Evolutionary conservation across 2,329 filamentous ascomycete species (phyloP).

Genomic region (Coniosporium tulheliwenetii): DNA sequence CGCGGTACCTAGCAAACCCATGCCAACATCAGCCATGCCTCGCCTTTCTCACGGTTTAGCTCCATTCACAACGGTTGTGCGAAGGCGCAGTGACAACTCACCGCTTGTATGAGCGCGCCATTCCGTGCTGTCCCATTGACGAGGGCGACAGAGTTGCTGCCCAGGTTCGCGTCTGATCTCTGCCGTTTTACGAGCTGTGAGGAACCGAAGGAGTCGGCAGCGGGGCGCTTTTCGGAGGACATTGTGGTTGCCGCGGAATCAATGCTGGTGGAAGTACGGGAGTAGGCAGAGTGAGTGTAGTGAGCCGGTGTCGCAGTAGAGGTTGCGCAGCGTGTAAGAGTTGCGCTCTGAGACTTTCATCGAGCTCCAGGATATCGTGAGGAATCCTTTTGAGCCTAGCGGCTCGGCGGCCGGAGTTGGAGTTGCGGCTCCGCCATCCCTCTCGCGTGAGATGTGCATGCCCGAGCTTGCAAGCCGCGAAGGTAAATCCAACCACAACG

Average conservation of each 20-base stretch:
- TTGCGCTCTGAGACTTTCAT: too few species aligned
- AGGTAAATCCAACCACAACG: too few species aligned
- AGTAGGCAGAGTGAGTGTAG: background rate
- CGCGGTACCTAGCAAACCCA: conserved; percentile 45
- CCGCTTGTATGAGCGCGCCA: conserved; percentile 50
- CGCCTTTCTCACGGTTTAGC: conserved; percentile 8
- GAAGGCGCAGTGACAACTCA: conserved; percentile 35
- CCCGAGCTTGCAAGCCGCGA: too few species aligned
- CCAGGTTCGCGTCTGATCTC: conserved; percentile 48
- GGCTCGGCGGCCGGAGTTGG: too few species aligned
- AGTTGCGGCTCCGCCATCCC: too few species aligned
- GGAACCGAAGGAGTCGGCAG: conserved; percentile 65
- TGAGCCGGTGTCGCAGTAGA: background rate
- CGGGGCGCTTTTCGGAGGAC: conserved; percentile 84
- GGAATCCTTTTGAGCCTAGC: too few species aligned
- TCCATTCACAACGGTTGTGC: conserved; percentile 5
- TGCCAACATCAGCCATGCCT: conserved; percentile 15
- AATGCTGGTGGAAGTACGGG: background rate
- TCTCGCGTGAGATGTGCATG: too few species aligned
- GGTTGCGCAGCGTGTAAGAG: background rate
- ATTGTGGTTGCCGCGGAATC: conserved; percentile 30
- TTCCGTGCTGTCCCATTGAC: conserved; percentile 39
- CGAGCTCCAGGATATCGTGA: too few species aligned
- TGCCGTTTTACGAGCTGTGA: conserved; percentile 81
- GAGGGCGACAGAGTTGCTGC: conserved; percentile 39